Evolutionary conservation across 306 rosid species (phyloP).

Genomic region (Erythrophleum fordii): DNA sequence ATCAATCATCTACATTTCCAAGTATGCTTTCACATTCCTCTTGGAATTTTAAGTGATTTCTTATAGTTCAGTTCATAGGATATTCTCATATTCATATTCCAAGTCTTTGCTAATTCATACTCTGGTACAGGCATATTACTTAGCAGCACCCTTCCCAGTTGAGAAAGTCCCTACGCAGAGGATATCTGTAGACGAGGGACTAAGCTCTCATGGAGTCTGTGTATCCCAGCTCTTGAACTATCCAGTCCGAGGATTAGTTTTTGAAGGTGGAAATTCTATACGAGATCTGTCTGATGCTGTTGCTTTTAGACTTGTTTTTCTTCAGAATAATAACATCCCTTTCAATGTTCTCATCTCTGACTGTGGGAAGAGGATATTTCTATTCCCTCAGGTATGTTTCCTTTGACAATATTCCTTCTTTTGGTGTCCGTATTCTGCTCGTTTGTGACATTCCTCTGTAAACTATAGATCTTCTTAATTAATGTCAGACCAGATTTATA

Average conservation of each 20-base stretch:
- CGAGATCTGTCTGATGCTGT: constrained; percentile 58
- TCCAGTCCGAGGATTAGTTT: constrained; percentile 76
- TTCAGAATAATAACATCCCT: constrained; percentile 72
- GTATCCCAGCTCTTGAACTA: constrained; percentile 60
- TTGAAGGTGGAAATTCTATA: constrained; percentile 65
- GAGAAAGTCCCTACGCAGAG: constrained; percentile 72
- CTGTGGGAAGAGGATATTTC: constrained; percentile 63
- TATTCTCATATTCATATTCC: background rate
- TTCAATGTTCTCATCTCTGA: constrained; percentile 76
- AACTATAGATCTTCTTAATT: background rate
- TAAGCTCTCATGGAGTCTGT: constrained; percentile 43
- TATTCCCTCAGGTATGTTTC: constrained; percentile 39
- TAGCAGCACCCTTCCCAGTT: constrained; percentile 65
- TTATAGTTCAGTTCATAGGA: background rate
- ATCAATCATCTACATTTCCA: constrained; percentile 91
- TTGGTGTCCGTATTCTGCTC: background rate
- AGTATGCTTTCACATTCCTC: constrained; percentile 39
- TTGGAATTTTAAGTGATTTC: background rate
- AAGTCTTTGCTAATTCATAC: background rate
- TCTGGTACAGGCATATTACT: constrained; percentile 67
- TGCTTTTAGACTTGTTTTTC: constrained; percentile 68
- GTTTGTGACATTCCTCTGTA: background rate
- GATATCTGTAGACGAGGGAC: constrained; percentile 31
- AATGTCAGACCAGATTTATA: background rate
- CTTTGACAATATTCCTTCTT: constrained; percentile 9